Evolutionary conservation across 2,329 filamentous ascomycete species (phyloP).

Genomic region (Periconia sp.): DNA sequence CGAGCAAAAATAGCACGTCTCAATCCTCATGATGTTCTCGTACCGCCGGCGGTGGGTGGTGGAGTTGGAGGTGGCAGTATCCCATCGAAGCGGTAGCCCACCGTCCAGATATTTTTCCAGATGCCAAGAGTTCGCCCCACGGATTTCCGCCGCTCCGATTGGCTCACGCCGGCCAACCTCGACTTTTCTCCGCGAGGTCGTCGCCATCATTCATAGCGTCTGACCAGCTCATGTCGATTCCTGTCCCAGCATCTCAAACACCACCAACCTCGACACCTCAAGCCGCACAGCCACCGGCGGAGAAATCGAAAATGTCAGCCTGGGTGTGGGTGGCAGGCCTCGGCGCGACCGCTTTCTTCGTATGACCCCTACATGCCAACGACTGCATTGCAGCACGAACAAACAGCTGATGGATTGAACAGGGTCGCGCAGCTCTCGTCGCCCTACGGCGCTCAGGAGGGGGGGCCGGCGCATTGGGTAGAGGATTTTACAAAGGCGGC

Average conservation of each 20-base stretch:
- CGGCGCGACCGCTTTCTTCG: slow-evolving; percentile 70
- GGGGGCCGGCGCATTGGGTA: slow-evolving; percentile 76
- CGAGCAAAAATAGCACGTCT: slow-evolving; percentile 71
- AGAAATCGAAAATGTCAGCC: slow-evolving; percentile 59
- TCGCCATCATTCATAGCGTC: not conserved
- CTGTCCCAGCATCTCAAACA: not conserved
- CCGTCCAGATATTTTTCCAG: slow-evolving; percentile 22
- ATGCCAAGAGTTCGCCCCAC: slow-evolving; percentile 24
- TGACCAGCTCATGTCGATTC: not conserved
- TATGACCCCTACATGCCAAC: slow-evolving; percentile 39
- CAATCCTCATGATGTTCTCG: slow-evolving; percentile 42
- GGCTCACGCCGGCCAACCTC: not conserved
- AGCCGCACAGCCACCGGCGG: slow-evolving; percentile 1
- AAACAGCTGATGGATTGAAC: slow-evolving; percentile 15
- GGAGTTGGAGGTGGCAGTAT: slow-evolving; percentile 4
- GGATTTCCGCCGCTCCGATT: slow-evolving; percentile 1
- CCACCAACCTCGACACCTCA: slow-evolving; percentile 3
- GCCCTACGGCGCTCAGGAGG: slow-evolving; percentile 80
- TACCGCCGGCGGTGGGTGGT: slow-evolving; percentile 11
- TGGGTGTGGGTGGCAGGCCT: slow-evolving; percentile 66
- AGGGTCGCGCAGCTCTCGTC: slow-evolving; percentile 93
- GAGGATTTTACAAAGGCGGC: slow-evolving; percentile 97
- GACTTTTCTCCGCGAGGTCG: slow-evolving; percentile 3
- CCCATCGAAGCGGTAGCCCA: not conserved
- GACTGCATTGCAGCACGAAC: not conserved